Evolutionary conservation across 139 green algal genomes (phyloP).

Genomic region (Coelastrella sp.): DNA sequence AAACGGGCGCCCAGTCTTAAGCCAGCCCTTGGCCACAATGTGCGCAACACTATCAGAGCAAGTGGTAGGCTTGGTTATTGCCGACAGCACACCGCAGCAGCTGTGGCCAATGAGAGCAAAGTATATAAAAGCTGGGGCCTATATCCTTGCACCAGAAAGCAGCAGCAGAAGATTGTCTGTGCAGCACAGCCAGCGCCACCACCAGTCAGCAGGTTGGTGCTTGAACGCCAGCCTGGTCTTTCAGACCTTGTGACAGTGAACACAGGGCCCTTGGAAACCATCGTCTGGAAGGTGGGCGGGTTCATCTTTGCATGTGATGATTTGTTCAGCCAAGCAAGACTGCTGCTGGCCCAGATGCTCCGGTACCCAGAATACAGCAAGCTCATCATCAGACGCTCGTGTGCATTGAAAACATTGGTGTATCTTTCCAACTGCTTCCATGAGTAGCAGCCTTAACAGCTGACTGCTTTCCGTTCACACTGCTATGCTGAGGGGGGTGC

Average conservation of each 20-base stretch:
- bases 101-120: no score
- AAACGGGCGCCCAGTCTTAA: no score
- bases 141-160: neutral
- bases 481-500: neutral
- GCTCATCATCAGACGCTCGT: no score
- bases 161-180: neutral
- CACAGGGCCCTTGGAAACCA: neutral
- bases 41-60: no score
- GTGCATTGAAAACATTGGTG: neutral
- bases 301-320: no score
- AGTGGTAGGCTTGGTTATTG: no score
- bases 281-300: neutral
- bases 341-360: neutral
- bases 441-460: no score
- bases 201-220: neutral
- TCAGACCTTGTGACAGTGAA: slow-evolving; percentile 23
- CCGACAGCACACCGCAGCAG: no score
- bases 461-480: neutral
- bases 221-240: slow-evolving; percentile 9
- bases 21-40: no score
- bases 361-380: neutral
- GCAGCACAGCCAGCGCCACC: neutral
- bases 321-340: no score
- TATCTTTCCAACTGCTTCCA: neutral
- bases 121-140: no score